Percentiles rank a stretch among this genome's conserved stretches.
phyloP scores from a whole-genome alignment of 1,284 basidiomycete species.

The Tylopilus orsonianus region DNA sequence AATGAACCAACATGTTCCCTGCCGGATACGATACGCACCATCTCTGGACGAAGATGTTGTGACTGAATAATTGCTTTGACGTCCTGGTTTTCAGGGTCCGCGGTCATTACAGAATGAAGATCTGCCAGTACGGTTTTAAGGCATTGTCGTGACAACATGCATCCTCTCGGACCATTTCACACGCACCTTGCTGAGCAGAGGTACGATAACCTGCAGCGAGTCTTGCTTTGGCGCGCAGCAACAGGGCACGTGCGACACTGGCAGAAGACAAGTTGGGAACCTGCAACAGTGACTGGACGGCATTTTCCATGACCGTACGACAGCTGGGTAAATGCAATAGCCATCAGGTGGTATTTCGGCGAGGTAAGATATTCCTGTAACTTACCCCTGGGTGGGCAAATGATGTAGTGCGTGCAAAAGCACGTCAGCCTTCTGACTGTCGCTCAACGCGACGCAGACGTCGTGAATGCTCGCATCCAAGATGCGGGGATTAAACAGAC shows the following conservation, averaged over 20 bases:
- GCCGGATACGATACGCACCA: constrained; percentile 22
- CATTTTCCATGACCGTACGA: constrained; percentile 69
- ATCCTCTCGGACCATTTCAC: neutral
- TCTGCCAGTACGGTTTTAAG: constrained; percentile 40
- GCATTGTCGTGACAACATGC: neutral
- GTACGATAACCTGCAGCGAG: constrained; percentile 57
- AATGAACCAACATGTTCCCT: neutral
- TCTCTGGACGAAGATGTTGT: constrained; percentile 34
- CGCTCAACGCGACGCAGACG: constrained; percentile 52
- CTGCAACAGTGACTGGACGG: constrained; percentile 66
- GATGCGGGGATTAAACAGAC: constrained; percentile 70
- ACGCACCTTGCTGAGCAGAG: constrained; percentile 63
- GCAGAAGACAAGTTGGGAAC: constrained; percentile 53
- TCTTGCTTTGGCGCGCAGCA: constrained; percentile 62
- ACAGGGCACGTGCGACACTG: constrained; percentile 56
- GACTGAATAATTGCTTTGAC: constrained; percentile 57
- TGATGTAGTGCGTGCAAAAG: constrained; percentile 61
- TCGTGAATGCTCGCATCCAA: constrained; percentile 70
- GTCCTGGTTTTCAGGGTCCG: constrained; percentile 68
- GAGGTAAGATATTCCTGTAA: constrained; percentile 25
- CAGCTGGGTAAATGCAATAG: constrained; percentile 42
- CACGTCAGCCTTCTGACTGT: constrained; percentile 66
- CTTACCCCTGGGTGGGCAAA: constrained; percentile 47
- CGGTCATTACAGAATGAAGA: constrained; percentile 59
- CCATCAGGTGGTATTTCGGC: constrained; percentile 21